These are phyloP conservation scores for Poa pratensis DNA, from an alignment of 176 grass and related monocot species.

Conservation along the genomic window DNA sequence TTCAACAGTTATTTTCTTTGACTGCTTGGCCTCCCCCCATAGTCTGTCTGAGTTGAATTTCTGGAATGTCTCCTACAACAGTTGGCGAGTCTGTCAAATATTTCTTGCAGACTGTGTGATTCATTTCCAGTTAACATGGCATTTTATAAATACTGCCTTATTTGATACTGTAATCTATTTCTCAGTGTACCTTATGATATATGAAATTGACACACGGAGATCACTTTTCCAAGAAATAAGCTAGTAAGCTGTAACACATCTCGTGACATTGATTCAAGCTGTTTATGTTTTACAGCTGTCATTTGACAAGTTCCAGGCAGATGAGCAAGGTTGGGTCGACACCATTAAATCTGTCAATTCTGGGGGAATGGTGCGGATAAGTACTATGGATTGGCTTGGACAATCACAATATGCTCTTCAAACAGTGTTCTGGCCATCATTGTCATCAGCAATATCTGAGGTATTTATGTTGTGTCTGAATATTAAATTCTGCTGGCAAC, in stretches of 20 bases:
- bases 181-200: neutral
- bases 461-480: conserved; percentile 39
- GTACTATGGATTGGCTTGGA: conserved; percentile 94
- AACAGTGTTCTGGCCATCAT: conserved; percentile 77
- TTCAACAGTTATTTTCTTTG: neutral
- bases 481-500: neutral
- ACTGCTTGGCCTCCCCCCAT: neutral
- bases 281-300: conserved; percentile 59
- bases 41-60: neutral
- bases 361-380: conserved; percentile 71
- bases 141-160: neutral
- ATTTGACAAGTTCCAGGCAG: conserved; percentile 85
- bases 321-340: conserved; percentile 91
- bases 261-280: conserved; percentile 23
- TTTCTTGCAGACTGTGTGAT: neutral
- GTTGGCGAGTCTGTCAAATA: neutral
- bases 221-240: neutral
- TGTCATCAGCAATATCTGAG: conserved; percentile 83
- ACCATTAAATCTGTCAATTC: conserved; percentile 82
- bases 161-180: neutral
- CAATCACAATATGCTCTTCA: conserved; percentile 72
- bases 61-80: neutral
- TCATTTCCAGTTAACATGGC: neutral
- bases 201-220: neutral
- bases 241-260: conserved; percentile 4